A percentile compares a stretch with the other conserved stretches of the same genome.
Evolutionary conservation across 2,329 filamentous ascomycete species (phyloP).

Genomic region (Berkeleyomyces rouxiae): DNA sequence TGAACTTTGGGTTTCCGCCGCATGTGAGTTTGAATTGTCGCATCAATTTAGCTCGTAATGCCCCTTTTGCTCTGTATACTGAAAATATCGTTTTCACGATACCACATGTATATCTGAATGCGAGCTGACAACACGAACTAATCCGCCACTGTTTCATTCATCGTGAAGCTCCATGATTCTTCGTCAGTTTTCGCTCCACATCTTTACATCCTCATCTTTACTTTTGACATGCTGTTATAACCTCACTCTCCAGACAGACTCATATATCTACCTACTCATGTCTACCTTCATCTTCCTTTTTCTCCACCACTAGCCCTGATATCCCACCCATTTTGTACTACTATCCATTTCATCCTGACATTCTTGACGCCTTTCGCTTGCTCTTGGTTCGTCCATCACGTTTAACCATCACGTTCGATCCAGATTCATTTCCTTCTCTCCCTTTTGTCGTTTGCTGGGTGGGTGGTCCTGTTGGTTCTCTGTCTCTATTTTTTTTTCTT

Average conservation of each 20-base stretch:
- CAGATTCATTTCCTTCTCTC: background rate
- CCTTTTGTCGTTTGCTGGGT: background rate
- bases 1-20: slow-evolving; percentile 21
- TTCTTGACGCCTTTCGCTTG: background rate
- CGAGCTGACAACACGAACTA: background rate
- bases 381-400: background rate
- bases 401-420: background rate
- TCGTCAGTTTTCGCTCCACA: background rate
- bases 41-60: background rate
- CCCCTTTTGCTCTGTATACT: background rate
- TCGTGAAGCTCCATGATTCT: too few species aligned
- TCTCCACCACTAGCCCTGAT: slow-evolving; percentile 9
- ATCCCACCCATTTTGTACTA: slow-evolving; percentile 8
- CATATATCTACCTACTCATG: background rate
- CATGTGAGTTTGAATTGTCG: slow-evolving; percentile 16
- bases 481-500: background rate
- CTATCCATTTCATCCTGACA: background rate
- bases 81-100: background rate
- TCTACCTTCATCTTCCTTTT: background rate
- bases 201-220: background rate
- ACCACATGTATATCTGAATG: background rate
- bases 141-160: too few species aligned
- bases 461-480: background rate
- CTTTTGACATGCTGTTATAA: background rate
- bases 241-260: background rate